Conservation (phyloP, 257 asterid species). For the Capsicum pubescens region DNA sequence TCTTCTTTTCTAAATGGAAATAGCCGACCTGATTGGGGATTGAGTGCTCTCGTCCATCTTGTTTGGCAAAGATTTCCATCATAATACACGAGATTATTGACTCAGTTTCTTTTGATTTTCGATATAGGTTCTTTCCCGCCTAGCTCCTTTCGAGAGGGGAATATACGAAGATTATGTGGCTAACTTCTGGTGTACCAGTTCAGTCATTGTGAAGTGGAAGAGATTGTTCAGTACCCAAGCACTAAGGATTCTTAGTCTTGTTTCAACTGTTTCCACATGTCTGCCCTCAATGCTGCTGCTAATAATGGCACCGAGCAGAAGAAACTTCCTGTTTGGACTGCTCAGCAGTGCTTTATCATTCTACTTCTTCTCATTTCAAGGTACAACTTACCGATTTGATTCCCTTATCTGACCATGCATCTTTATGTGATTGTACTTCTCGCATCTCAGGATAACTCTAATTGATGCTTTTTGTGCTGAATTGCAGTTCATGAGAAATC, state of each 20-base stretch:
- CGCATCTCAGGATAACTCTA: conserved; percentile 8
- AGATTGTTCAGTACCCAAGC: conserved; percentile 74
- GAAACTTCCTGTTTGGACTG: conserved; percentile 76
- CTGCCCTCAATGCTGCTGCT: conserved; percentile 85
- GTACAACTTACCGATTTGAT: conserved; percentile 46
- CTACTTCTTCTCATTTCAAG: conserved; percentile 97
- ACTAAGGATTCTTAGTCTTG: conserved; percentile 69
- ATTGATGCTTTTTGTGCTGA: conserved; percentile 29
- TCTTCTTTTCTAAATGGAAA: conserved; percentile 12
- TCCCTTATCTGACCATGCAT: conserved; percentile 29
- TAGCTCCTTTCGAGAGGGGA: conserved; percentile 98
- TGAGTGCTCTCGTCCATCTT: not conserved
- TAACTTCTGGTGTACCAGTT: conserved; percentile 94
- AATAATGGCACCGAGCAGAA: conserved; percentile 66
- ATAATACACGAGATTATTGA: not conserved
- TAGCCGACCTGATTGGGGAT: not conserved
- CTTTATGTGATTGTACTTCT: conserved; percentile 30
- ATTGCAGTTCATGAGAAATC: conserved; percentile 90
- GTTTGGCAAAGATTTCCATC: conserved; percentile 15
- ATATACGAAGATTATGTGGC: conserved; percentile 98
- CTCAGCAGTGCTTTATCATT: conserved; percentile 82
- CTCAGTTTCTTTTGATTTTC: conserved; percentile 35
- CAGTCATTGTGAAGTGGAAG: conserved; percentile 87
- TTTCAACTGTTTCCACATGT: conserved; percentile 74
- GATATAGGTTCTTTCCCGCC: conserved; percentile 88